Percentiles rank a stretch among this genome's conserved stretches.
phyloP scores from a whole-genome alignment of 768 basidiomycete genomes.

The Termitomyces sp. region DNA sequence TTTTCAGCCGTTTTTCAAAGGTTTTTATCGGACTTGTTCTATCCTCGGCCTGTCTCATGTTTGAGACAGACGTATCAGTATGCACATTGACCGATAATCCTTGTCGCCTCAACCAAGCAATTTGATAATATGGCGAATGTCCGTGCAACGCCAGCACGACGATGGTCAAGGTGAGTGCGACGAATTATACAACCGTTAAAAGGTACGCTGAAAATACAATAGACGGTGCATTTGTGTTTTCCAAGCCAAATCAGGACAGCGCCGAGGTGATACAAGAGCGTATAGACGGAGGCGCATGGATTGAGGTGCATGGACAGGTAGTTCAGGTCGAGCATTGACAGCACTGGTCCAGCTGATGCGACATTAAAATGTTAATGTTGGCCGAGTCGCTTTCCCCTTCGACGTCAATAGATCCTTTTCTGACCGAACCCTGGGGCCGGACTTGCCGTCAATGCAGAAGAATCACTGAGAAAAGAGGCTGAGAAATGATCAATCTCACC shows the following conservation, averaged over 20 bases:
- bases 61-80: too few species aligned
- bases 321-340: conserved; percentile 29
- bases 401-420: not conserved
- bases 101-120: conserved; percentile 16
- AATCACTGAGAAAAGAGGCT: not conserved
- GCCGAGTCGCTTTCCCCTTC: not conserved
- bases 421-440: too few species aligned
- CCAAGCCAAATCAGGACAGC: conserved; percentile 22
- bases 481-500: not conserved
- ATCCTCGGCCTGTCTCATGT: too few species aligned
- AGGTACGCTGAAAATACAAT: conserved; percentile 25
- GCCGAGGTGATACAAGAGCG: conserved; percentile 23
- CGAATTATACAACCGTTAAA: conserved; percentile 25
- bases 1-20: too few species aligned
- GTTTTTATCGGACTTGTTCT: too few species aligned
- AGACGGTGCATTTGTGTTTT: conserved; percentile 22
- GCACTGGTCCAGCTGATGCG: conserved; percentile 15
- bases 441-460: not conserved
- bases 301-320: conserved; percentile 29
- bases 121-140: conserved; percentile 12
- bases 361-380: not conserved
- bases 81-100: conserved; percentile 24
- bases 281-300: conserved; percentile 24
- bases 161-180: conserved; percentile 23
- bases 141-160: conserved; percentile 18